These are phyloP conservation scores for Neocallimastix lanati DNA, from an alignment of 192 early-diverging fungal species.

Conservation along the genomic window DNA sequence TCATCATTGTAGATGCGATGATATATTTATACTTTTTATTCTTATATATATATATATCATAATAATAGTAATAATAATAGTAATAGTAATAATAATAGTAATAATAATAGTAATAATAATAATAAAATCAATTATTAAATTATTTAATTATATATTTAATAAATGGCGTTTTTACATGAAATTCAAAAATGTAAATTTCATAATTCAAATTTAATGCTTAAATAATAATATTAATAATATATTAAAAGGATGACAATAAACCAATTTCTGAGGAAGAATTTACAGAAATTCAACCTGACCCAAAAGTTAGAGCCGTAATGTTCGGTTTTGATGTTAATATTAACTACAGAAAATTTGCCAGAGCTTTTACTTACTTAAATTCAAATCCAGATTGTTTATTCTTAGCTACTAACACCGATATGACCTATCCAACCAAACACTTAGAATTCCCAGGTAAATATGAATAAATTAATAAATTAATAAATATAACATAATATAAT, in stretches of 20 bases:
- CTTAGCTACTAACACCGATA: constrained; percentile 83
- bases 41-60: no score
- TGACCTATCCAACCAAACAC: constrained; percentile 67
- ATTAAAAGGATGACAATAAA: constrained; percentile 19
- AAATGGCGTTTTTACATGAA: no score
- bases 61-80: no score
- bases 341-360: constrained; percentile 83
- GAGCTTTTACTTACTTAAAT: constrained; percentile 69
- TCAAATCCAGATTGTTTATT: constrained; percentile 54
- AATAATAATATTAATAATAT: no score
- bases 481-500: not conserved
- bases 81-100: no score
- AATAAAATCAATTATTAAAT: constrained; percentile 8
- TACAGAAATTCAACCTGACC: constrained; percentile 34
- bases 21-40: no score
- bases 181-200: no score
- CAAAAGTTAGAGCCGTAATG: constrained; percentile 70
- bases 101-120: not conserved
- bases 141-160: no score
- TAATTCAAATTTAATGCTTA: no score
- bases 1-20: no score
- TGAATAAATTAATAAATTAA: not conserved
- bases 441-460: constrained; percentile 47
- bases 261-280: constrained; percentile 30
- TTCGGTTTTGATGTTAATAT: constrained; percentile 82